Evolutionary conservation across 1,284 basidiomycete species (phyloP).

Genomic region (Waitea zeae): DNA sequence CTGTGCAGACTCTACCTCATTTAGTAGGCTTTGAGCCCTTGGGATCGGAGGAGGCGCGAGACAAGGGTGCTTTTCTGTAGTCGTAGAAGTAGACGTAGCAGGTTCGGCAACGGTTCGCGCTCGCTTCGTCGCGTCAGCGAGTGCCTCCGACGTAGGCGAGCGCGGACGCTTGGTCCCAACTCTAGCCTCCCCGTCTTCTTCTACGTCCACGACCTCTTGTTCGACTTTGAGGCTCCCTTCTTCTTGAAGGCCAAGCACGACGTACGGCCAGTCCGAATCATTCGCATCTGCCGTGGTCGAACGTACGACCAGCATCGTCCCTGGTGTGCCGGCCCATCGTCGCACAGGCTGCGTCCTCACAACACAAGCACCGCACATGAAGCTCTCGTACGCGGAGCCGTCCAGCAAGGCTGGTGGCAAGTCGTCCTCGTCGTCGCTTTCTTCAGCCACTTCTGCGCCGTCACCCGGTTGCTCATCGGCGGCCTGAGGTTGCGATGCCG

Average conservation of each 20-base stretch:
- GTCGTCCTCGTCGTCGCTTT: constrained; percentile 13
- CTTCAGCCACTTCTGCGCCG: constrained; percentile 29
- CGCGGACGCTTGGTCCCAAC: constrained; percentile 6
- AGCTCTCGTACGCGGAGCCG: constrained; percentile 48
- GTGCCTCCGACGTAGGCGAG: too few species aligned
- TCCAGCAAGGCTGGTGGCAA: constrained; percentile 49
- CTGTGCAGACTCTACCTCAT: too few species aligned
- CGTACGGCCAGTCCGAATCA: constrained; percentile 36
- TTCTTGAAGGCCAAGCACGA: constrained; percentile 15
- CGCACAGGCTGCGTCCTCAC: constrained; percentile 29
- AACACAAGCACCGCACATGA: constrained; percentile 54
- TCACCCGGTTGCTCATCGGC: constrained; percentile 14
- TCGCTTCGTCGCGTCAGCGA: too few species aligned
- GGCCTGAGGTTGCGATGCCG: constrained; percentile 7
- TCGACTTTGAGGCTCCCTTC: constrained; percentile 13
- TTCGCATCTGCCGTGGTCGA: too few species aligned
- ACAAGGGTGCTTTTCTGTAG: constrained; percentile 16
- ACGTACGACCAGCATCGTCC: constrained; percentile 44
- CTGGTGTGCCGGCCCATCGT: constrained; percentile 46
- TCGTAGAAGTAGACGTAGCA: constrained; percentile 3
- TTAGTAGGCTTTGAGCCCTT: too few species aligned
- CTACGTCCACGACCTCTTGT: constrained; percentile 7
- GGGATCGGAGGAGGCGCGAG: constrained; percentile 29
- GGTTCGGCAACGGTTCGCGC: too few species aligned
- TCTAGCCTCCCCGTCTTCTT: constrained; percentile 8